Percentiles rank a stretch among this genome's conserved stretches.
These are phyloP conservation scores for Aspergillus incahuasiensis DNA, from an alignment of 495 filamentous ascomycete species.

Conservation along the genomic window DNA sequence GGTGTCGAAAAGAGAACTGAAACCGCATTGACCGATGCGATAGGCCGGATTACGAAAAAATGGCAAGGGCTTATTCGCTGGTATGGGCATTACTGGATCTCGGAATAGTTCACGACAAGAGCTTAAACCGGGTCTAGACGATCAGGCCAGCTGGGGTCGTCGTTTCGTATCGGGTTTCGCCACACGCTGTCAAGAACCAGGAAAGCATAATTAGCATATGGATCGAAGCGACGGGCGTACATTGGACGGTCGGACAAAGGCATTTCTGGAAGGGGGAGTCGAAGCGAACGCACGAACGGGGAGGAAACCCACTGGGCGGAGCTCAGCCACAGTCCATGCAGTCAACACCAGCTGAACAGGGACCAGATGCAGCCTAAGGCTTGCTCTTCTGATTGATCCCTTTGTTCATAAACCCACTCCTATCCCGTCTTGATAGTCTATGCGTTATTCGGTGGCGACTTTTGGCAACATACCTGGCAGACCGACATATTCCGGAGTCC, in stretches of 20 bases:
- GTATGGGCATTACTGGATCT: not conserved
- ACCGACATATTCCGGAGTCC: slow-evolving; percentile 1
- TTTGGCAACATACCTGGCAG: not conserved
- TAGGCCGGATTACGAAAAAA: not conserved
- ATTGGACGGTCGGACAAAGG: not conserved
- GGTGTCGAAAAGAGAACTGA: slow-evolving; percentile 1
- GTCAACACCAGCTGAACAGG: slow-evolving; percentile 7
- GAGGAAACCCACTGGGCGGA: not conserved
- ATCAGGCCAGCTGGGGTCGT: slow-evolving; percentile 12
- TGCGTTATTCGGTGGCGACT: slow-evolving; percentile 8
- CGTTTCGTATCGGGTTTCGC: not conserved
- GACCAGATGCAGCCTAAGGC: slow-evolving; percentile 7
- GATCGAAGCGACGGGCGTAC: not conserved
- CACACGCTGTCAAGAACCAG: not conserved
- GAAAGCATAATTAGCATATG: not conserved
- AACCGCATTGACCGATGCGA: not conserved
- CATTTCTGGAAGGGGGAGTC: not conserved
- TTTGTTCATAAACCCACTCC: slow-evolving; percentile 8
- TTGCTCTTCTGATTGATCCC: slow-evolving; percentile 6
- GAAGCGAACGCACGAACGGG: not conserved
- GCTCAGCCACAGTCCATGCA: slow-evolving; percentile 6
- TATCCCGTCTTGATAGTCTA: not conserved
- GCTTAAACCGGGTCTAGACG: slow-evolving; percentile 6
- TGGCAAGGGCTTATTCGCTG: not conserved
- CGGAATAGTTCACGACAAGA: slow-evolving; percentile 5